Evolutionary conservation across 768 basidiomycete species (phyloP).

Genomic region (Pulveroboletus sp.): DNA sequence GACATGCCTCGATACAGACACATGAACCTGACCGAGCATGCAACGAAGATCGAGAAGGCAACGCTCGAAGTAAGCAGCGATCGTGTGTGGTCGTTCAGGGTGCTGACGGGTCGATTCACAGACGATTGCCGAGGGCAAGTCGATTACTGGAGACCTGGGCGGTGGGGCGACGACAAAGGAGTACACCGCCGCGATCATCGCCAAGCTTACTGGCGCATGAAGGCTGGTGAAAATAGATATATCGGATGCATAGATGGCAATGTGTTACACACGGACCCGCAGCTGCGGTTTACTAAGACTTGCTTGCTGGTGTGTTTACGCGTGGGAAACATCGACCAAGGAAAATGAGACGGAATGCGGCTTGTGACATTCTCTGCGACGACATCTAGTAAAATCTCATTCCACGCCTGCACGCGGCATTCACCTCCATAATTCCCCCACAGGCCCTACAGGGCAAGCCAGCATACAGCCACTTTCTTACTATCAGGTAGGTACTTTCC

Average conservation of each 20-base stretch:
- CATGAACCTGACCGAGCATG: slow-evolving; percentile 86
- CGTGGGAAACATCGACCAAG: slow-evolving; percentile 26
- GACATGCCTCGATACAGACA: slow-evolving; percentile 53
- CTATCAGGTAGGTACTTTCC: slow-evolving; percentile 43
- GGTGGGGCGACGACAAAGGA: slow-evolving; percentile 88
- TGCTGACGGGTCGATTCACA: slow-evolving; percentile 30
- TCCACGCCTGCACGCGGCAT: slow-evolving; percentile 54
- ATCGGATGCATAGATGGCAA: slow-evolving; percentile 13
- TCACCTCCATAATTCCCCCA: slow-evolving; percentile 60
- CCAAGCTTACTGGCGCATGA: slow-evolving; percentile 49
- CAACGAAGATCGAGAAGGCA: slow-evolving; percentile 89
- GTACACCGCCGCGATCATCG: slow-evolving; percentile 86
- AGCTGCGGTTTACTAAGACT: slow-evolving; percentile 5
- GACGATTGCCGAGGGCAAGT: slow-evolving; percentile 97
- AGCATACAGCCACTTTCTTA: slow-evolving; percentile 41
- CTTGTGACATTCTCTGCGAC: slow-evolving; percentile 31
- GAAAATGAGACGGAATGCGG: slow-evolving; percentile 14
- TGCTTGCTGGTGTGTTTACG: slow-evolving; percentile 1
- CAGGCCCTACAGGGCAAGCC: slow-evolving; percentile 91
- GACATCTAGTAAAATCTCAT: slow-evolving; percentile 43
- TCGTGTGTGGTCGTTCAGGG: neutral
- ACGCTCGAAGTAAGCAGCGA: slow-evolving; percentile 70
- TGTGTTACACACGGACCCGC: slow-evolving; percentile 4
- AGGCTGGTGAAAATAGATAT: neutral
- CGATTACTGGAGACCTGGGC: slow-evolving; percentile 93